Evolutionary conservation across 2,329 filamentous ascomycete species (phyloP).

Genomic region (Lecanicillium sp.): DNA sequence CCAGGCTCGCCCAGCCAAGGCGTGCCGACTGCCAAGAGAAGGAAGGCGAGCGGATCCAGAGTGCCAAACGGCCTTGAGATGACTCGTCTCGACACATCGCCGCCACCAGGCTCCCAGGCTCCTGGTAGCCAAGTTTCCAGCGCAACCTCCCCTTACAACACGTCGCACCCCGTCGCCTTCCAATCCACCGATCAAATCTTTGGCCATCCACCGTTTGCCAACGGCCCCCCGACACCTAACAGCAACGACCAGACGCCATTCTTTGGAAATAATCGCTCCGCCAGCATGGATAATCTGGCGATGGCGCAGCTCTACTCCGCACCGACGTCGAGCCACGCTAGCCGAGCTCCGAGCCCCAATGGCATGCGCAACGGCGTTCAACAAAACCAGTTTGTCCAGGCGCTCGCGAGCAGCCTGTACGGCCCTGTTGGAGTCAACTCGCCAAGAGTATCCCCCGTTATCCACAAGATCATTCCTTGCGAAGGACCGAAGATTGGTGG

Average conservation of each 20-base stretch:
- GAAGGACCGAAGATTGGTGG: slow-evolving; percentile 78
- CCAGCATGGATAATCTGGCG: slow-evolving; percentile 57
- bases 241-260: slow-evolving; percentile 54
- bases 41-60: slow-evolving; percentile 69
- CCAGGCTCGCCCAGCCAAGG: slow-evolving; percentile 63
- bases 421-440: slow-evolving; percentile 40
- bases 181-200: slow-evolving; percentile 38
- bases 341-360: slow-evolving; percentile 69
- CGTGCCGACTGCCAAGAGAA: slow-evolving; percentile 67
- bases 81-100: slow-evolving; percentile 66
- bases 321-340: slow-evolving; percentile 64
- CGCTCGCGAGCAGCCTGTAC: slow-evolving; percentile 41
- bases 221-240: slow-evolving; percentile 59
- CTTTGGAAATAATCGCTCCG: slow-evolving; percentile 47
- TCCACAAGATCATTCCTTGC: slow-evolving; percentile 75
- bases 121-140: slow-evolving; percentile 29
- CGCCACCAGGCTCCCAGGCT: slow-evolving; percentile 28
- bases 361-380: slow-evolving; percentile 38
- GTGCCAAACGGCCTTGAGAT: slow-evolving; percentile 69
- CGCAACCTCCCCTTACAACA: slow-evolving; percentile 46
- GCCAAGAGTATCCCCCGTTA: slow-evolving; percentile 46
- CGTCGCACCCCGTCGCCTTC: slow-evolving; percentile 31
- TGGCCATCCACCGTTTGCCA: slow-evolving; percentile 36
- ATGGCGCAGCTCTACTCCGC: slow-evolving; percentile 63
- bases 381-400: slow-evolving; percentile 38